Base-by-base conservation (phyloP, 2,329 filamentous ascomycete genomes). In the Trichoderma afroharzianum region DNA sequence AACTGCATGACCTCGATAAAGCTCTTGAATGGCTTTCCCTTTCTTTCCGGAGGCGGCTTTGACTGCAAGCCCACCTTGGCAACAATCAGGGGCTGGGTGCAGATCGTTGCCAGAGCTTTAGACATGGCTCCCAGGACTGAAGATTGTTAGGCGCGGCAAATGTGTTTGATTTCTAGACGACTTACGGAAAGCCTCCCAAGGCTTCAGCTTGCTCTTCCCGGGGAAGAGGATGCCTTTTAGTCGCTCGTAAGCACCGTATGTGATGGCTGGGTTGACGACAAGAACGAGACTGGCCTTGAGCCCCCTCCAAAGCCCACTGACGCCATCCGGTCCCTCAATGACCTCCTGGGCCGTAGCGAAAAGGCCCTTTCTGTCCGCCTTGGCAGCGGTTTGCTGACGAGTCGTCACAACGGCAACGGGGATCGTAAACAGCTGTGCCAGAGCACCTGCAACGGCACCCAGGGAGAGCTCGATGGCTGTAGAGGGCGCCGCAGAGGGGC, bases 11-110 rank as follows among this genome's bases (percentile, higher is more conserved):
- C 96, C 81, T 99, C 96, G 66, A 92, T 83, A 76, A 99, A 99
- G 74, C 91, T 93, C 81, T 94, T 95, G 84, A 99, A 99, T 0
- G 93, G 94, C 83, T 95, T 97, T 73, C 95, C 95, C 74, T 94
- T 88, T 67, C 95, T 90, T 26, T 89, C 87, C 73, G 94, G 90
- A 1, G 96, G 96, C 26, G 96, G 96, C 77, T 93, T 94, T 32
- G 95, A 98, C 81, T 99, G 96, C 72, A 99, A 85, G 66, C 96
- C 95, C 73, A 99, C 96, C 84, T 99, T 99, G 74, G 96, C 96
- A 73, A 99, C 95, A 77, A 99, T 99, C 70, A 99, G 86, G 15
- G 96, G 96, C 80, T 99, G 96, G 8, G 96, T 99, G 68, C 87
- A 90, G 75, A 99, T 91, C 0, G 96, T 99, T 67, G 96, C 96